phyloP scores from a whole-genome alignment of 1,284 basidiomycete species.

The Laetiporus sulphureus region DNA sequence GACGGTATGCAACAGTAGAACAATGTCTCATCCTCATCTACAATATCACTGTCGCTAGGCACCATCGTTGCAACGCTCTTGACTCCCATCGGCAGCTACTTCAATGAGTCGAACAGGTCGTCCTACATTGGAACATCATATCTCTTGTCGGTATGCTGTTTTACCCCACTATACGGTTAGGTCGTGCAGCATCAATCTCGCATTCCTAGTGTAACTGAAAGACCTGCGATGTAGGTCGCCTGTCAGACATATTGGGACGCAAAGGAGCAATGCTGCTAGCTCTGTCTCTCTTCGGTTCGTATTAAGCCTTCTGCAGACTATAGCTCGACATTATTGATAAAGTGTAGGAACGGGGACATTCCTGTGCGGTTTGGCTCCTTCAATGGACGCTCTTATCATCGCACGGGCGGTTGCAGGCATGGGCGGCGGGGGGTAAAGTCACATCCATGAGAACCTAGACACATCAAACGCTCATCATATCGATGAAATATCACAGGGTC shows the following conservation, averaged over 20 bases:
- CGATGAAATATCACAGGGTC: constrained; percentile 36
- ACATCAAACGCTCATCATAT: constrained; percentile 6
- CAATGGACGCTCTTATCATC: constrained; percentile 77
- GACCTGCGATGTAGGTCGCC: constrained; percentile 50
- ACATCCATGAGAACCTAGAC: background rate
- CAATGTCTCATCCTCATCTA: too few relatives aligned
- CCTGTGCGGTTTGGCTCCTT: constrained; percentile 75
- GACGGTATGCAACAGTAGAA: constrained; percentile 69
- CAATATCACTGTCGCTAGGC: too few relatives aligned
- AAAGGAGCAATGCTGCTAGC: constrained; percentile 82
- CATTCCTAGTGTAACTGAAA: constrained; percentile 5
- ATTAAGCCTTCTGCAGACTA: constrained; percentile 1
- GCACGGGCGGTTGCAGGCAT: constrained; percentile 83
- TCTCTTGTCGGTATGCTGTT: constrained; percentile 84
- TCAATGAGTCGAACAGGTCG: constrained; percentile 71
- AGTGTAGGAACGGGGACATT: constrained; percentile 69
- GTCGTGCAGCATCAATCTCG: constrained; percentile 15
- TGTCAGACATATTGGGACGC: constrained; percentile 84
- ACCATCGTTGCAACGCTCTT: constrained; percentile 76
- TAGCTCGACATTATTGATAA: too few relatives aligned
- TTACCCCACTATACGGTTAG: constrained; percentile 84
- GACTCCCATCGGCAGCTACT: constrained; percentile 74
- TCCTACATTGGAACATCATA: constrained; percentile 88
- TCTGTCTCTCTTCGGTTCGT: constrained; percentile 70
- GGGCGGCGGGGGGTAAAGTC: constrained; percentile 78